Evolutionary conservation across 2,329 filamentous ascomycete species (phyloP).

Genomic region (Aspergillus fumigatiaffinis): DNA sequence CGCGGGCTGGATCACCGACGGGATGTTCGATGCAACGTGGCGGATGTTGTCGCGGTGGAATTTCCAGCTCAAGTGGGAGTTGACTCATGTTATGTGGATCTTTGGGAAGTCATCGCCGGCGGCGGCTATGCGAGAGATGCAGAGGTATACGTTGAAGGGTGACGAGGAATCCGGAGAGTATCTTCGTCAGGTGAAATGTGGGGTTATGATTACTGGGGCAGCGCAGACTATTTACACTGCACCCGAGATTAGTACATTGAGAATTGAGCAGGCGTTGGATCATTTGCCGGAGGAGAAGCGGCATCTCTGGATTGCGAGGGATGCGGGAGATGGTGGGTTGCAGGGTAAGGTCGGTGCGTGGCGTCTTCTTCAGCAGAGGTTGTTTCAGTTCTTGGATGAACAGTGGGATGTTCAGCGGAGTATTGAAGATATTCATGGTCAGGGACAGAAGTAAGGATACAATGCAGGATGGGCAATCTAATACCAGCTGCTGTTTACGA

Average conservation of each 20-base stretch:
- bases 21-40: background rate
- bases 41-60: background rate
- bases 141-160: background rate
- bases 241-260: background rate
- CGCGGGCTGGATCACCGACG: constrained; percentile 1
- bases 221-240: background rate
- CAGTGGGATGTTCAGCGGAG: background rate
- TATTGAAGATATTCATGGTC: no score
- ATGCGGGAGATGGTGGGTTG: background rate
- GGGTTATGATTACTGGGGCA: constrained; percentile 5
- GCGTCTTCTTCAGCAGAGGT: constrained; percentile 1
- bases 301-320: background rate
- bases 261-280: background rate
- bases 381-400: constrained; percentile 1
- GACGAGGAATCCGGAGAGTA: background rate
- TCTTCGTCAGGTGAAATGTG: constrained; percentile 2
- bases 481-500: no score
- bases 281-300: background rate
- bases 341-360: constrained; percentile 1
- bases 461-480: no score
- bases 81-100: constrained; percentile 1
- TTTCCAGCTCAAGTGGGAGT: constrained; percentile 2
- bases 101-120: background rate
- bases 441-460: no score
- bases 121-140: constrained; percentile 2